phyloP scores from a whole-genome alignment of 495 filamentous ascomycete genomes.

The Lasiosphaeriaceae sp. region DNA sequence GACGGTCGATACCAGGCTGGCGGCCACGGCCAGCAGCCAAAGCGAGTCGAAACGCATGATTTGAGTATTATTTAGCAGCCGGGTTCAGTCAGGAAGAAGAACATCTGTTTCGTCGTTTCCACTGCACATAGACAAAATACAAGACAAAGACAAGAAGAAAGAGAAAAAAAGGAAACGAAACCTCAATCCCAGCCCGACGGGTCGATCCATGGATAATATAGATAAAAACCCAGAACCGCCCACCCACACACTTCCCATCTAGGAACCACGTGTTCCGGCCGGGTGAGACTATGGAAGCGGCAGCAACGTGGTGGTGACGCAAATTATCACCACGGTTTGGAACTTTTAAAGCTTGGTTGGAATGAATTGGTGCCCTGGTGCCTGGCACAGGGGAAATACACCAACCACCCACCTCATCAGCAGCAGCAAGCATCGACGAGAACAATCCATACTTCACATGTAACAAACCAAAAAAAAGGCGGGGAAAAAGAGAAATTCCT shows the following conservation, averaged over 20 bases:
- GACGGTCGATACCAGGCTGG: conserved; percentile 32
- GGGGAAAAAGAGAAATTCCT: no score
- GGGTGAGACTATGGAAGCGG: background rate
- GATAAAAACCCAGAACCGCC: background rate
- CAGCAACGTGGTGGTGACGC: background rate
- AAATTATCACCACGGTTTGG: background rate
- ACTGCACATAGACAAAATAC: background rate
- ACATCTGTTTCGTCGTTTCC: background rate
- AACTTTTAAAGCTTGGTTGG: no score
- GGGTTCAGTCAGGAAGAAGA: background rate
- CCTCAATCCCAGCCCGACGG: background rate
- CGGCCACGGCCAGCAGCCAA: conserved; percentile 32
- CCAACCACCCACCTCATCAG: no score
- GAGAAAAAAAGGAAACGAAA: conserved; percentile 2
- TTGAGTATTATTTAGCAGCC: background rate
- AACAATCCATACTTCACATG: no score
- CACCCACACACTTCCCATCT: no score
- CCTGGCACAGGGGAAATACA: no score
- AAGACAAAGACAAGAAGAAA: conserved; percentile 5
- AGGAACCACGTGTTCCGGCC: background rate
- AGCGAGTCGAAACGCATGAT: conserved; percentile 37
- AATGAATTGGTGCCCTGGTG: no score
- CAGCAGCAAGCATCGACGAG: no score
- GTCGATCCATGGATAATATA: conserved; percentile 7
- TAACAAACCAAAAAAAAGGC: no score